Conservation (phyloP, 139 green algal species). For the Ostreobium quekettii region DNA sequence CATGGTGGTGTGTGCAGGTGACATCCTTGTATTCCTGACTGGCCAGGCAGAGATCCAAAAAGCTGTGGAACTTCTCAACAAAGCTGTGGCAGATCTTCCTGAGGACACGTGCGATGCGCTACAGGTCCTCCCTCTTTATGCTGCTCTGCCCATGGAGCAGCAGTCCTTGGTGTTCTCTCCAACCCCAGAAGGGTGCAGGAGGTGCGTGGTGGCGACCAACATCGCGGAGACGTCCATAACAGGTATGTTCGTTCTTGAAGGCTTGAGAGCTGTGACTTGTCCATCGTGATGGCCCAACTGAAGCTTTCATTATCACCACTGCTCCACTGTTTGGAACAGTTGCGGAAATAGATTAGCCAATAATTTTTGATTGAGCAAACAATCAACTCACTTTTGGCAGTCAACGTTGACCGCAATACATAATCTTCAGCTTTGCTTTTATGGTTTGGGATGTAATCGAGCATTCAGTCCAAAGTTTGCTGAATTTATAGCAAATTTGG, state of each 20-base stretch:
- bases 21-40: slow-evolving; percentile 92
- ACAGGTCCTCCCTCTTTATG: slow-evolving; percentile 85
- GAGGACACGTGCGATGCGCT: slow-evolving; percentile 50
- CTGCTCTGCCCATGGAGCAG: slow-evolving; percentile 73
- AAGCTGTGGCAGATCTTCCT: slow-evolving; percentile 39
- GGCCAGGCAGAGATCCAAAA: slow-evolving; percentile 90
- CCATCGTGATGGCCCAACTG: too few species aligned
- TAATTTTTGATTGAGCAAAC: too few species aligned
- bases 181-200: slow-evolving; percentile 49
- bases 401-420: too few species aligned
- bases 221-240: slow-evolving; percentile 95
- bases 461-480: too few species aligned
- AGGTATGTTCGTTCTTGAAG: slow-evolving; percentile 36
- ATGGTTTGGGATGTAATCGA: too few species aligned
- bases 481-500: too few species aligned
- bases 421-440: too few species aligned
- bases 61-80: slow-evolving; percentile 39
- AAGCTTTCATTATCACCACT: too few species aligned
- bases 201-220: slow-evolving; percentile 91
- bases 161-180: slow-evolving; percentile 79
- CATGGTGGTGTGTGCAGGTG: slow-evolving; percentile 40
- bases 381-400: too few species aligned
- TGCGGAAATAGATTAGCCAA: too few species aligned
- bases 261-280: too few species aligned
- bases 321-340: too few species aligned